Conservation (phyloP, 1,284 basidiomycete species). For the Ceratobasidium sp. region DNA sequence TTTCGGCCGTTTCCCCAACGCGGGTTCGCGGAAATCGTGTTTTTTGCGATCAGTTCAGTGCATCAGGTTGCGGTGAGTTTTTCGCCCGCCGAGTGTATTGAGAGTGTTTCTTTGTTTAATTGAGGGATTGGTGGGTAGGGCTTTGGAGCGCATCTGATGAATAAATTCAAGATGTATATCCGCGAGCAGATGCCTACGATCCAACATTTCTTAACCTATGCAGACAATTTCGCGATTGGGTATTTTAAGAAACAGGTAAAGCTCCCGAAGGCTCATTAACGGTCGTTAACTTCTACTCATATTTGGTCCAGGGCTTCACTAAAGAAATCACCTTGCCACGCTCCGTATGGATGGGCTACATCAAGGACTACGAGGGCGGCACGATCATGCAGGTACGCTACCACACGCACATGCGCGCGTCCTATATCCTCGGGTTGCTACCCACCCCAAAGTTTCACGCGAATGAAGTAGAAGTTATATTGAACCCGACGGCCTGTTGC, state of each 20-base stretch:
- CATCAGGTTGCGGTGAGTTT: conserved; percentile 94
- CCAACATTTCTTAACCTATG: conserved; percentile 97
- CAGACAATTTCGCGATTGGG: conserved; percentile 98
- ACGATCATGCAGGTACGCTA: conserved; percentile 90
- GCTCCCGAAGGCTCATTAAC: conserved; percentile 89
- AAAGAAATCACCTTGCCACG: conserved; percentile 95
- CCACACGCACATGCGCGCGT: too few relatives aligned
- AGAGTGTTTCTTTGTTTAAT: not conserved
- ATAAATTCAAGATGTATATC: conserved; percentile 97
- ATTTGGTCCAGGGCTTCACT: conserved; percentile 77
- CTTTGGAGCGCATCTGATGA: conserved; percentile 99
- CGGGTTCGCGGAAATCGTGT: conserved; percentile 98
- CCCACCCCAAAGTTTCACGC: not conserved
- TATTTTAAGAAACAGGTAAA: conserved; percentile 91
- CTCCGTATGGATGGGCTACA: conserved; percentile 97
- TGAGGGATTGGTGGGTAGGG: conserved; percentile 68
- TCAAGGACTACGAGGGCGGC: conserved; percentile 99
- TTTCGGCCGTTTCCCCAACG: conserved; percentile 96
- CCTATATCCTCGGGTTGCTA: conserved; percentile 1
- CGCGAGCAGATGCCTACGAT: conserved; percentile 81
- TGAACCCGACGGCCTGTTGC: conserved; percentile 15
- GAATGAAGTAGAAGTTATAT: conserved; percentile 1
- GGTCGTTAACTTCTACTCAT: conserved; percentile 93
- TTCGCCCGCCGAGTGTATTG: not conserved
- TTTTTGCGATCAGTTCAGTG: conserved; percentile 96